phyloP scores from a whole-genome alignment of 495 filamentous ascomycete species.

The Podospora conica region DNA sequence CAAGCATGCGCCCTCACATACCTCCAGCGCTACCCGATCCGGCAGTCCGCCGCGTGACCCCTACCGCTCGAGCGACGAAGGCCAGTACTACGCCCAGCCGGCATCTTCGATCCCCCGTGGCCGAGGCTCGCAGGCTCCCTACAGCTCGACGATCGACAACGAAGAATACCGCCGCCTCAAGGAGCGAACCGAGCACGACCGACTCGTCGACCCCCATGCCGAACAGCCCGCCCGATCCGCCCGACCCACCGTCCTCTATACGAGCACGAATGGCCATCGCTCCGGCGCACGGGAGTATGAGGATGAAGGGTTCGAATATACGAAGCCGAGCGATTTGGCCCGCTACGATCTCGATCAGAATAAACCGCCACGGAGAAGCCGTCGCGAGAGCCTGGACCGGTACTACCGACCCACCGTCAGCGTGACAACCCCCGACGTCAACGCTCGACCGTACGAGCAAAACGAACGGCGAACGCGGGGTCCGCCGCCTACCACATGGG shows the following conservation, averaged over 20 bases:
- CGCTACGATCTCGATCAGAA: conserved; percentile 55
- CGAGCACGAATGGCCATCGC: conserved; percentile 22
- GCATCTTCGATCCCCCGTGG: conserved; percentile 41
- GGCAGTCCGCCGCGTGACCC: conserved; percentile 43
- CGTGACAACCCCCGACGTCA: conserved; percentile 52
- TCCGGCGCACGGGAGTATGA: conserved; percentile 49
- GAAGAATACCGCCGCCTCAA: conserved; percentile 41
- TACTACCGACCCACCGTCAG: conserved; percentile 62
- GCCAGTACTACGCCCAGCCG: conserved; percentile 44
- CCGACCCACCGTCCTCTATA: conserved; percentile 30
- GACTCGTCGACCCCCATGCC: conserved; percentile 23
- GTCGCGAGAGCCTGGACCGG: conserved; percentile 47
- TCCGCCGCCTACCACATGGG: conserved; percentile 57
- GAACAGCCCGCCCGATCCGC: conserved; percentile 35
- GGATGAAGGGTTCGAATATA: conserved; percentile 66
- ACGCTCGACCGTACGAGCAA: conserved; percentile 32
- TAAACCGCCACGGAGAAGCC: conserved; percentile 31
- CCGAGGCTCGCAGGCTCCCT: conserved; percentile 22
- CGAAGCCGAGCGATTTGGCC: conserved; percentile 61
- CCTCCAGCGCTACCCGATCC: conserved; percentile 25
- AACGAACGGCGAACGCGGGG: conserved; percentile 41
- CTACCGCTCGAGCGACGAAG: conserved; percentile 44
- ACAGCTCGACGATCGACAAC: conserved; percentile 34
- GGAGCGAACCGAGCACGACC: conserved; percentile 40
- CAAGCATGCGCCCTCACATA: conserved; percentile 17